Evolutionary conservation across 2,329 filamentous ascomycete species (phyloP), one percentile per base, ranked within the genome.

Genomic region (Pseudogymnoascus sp.): DNA sequence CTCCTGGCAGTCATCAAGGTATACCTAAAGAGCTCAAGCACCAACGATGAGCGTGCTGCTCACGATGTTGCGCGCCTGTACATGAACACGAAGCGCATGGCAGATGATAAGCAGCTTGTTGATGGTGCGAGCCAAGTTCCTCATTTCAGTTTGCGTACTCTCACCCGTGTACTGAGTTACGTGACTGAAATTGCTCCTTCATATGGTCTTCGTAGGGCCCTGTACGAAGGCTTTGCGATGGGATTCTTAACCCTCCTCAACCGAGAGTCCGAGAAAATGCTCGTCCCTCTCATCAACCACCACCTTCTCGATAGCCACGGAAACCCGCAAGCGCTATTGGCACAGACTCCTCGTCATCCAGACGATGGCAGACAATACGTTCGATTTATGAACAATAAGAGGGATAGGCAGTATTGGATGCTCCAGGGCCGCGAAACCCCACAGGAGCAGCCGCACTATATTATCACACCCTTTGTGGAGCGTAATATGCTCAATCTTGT

Each of bases 181-280:
- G 92, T 93, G 15, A 86, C 87, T 66, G 89, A 92, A 61, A 92
- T 97, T 66, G 84, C 90, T 0, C 86, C 91, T 0, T 83, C 89
- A 3, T 97, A 96, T 74, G 92, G 90, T 10, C 78, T 97, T 42
- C 86, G 94, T 25, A 81, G 95, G 70, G 90, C 93, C 9, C 78
- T 97, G 1, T 96, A 90, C 66, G 94, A 99, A 78, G 95, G 94
- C 0, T 97, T 97, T 72, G 92, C 91, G 13, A 99, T 99, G 95
- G 94, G 92, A 59, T 99, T 99, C 71, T 78, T 97, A 62, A 99
- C 95, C 0, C 83, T 97, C 5, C 80, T 99, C 10, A 88, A 93
- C 70, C 84, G 85, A 69, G 84, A 88, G 31, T 97, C 94, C 0
- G 92, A 96, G 73, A 82, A 84, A 63, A 78, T 92, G 59, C 81